Percentiles rank a stretch among this genome's conserved stretches.
Conservation (phyloP, 2,329 filamentous ascomycete genomes). For the Dothiorella sarmentorum region DNA sequence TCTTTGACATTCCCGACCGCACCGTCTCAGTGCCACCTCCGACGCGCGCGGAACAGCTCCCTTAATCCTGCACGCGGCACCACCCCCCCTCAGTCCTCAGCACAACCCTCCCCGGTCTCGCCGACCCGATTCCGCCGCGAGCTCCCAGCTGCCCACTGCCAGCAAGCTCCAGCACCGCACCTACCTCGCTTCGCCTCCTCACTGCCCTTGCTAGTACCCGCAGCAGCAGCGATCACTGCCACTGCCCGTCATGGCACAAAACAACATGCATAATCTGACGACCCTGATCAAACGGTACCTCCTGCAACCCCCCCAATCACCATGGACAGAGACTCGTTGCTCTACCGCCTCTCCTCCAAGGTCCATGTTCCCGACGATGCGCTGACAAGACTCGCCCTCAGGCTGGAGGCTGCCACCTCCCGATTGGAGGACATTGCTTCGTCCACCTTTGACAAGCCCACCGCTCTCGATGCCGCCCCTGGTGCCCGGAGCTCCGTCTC, state of each 20-base stretch:
- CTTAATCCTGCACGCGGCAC: background rate
- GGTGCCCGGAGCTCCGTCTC: conserved; percentile 32
- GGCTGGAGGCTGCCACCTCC: conserved; percentile 94
- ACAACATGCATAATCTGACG: conserved; percentile 92
- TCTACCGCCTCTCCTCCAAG: conserved; percentile 21
- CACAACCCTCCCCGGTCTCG: background rate
- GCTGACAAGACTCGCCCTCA: conserved; percentile 54
- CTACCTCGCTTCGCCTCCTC: conserved; percentile 23
- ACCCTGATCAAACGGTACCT: conserved; percentile 96
- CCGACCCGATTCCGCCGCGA: conserved; percentile 7
- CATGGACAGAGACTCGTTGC: conserved; percentile 20
- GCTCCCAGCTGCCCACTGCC: background rate
- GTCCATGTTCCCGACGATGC: conserved; percentile 33
- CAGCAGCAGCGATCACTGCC: conserved; percentile 23
- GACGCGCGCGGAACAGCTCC: conserved; percentile 6
- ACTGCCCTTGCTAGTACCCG: conserved; percentile 19
- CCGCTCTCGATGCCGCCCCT: conserved; percentile 40
- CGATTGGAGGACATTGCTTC: conserved; percentile 94
- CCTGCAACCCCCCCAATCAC: conserved; percentile 22
- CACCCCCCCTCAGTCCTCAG: background rate
- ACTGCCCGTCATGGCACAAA: conserved; percentile 61
- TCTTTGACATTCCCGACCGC: background rate
- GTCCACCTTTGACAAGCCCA: conserved; percentile 57
- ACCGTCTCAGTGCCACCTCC: background rate
- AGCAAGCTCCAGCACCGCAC: conserved; percentile 11